Evolutionary conservation across 805 yeast species (phyloP), one percentile per base, ranked within the genome.

Genomic region (Isabelozyma pseudorhagii): DNA sequence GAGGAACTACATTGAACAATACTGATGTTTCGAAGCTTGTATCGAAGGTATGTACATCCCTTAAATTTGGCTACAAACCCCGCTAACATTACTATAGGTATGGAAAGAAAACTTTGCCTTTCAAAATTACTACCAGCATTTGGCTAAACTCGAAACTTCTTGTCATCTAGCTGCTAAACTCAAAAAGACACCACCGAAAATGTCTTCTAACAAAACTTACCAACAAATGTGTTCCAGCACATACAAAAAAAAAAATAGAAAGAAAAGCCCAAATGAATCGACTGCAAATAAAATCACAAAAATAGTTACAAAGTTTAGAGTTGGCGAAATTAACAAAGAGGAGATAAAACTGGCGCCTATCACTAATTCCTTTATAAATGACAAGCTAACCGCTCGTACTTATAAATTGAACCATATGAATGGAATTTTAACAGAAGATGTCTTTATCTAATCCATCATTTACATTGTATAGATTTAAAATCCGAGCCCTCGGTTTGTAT

Each of bases 91-190:
- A 11, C 14, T 46, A 21, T 6, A 60, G 65, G 49, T 52, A 9
- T 59, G 65, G 63, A 61, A 55, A 42, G 42, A 21, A 57, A 27
- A 46, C 40, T 15, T 38, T 34, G 8, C 28, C 38, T 5, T 47
- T 54, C n/a, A 52, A 25, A 45, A 49, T 17, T 60, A 60, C 45
- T 58, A 52, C 41, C 54, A 50, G 39, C 59, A 57, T 38, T 49
- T 60, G 38, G 42, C 42, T 10, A 40, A 15, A 11, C 13, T 40
- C n/a, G 42, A 40, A 15, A 11, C 25, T n/a, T 34, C 38, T 11
- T 11, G 38, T 8, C 13, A 34, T 34, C 38, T 13, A 34, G 14
- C 14, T 5, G 13, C 38, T 11, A 34, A 11, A 34, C 14, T 34
- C 14, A 34, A 34, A 13, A 11, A 34, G 14, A 21, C 3, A 21